Conservation (phyloP, 148 eudicot species). For the Rheum nobile region DNA sequence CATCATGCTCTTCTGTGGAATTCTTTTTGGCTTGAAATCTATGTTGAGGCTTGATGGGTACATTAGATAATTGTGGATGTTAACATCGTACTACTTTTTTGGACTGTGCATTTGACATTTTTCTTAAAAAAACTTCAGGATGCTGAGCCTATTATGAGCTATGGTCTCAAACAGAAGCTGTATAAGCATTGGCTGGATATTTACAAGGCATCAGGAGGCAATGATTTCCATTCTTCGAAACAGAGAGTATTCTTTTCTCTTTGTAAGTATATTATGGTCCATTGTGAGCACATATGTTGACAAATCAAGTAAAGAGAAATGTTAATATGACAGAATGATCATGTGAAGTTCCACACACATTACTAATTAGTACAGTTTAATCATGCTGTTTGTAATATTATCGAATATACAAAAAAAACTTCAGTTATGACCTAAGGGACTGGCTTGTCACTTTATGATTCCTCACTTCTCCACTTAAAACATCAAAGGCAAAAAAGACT, state of each 20-base stretch:
- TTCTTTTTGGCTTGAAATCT: neutral
- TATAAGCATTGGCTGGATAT: conserved; percentile 68
- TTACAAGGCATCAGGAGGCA: conserved; percentile 52
- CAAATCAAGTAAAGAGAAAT: neutral
- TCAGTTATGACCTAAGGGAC: neutral
- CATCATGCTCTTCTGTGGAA: neutral
- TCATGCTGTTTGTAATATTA: neutral
- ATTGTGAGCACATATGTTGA: neutral
- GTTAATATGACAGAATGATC: neutral
- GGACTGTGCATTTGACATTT: neutral
- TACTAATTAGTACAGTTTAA: neutral
- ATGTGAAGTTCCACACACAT: neutral
- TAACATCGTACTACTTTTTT: neutral
- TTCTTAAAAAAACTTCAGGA: conserved; percentile 30
- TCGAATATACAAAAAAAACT: neutral
- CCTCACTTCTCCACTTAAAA: neutral
- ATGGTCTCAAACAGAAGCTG: conserved; percentile 50
- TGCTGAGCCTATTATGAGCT: conserved; percentile 20
- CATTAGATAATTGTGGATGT: neutral
- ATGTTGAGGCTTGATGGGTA: neutral
- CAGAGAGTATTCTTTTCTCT: conserved; percentile 66
- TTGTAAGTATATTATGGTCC: conserved; percentile 42
- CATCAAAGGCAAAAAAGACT: neutral
- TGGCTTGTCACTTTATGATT: neutral
- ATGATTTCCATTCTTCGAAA: conserved; percentile 54